phyloP scores from a whole-genome alignment of 768 basidiomycete genomes.

The Boletus rubroflammeus region DNA sequence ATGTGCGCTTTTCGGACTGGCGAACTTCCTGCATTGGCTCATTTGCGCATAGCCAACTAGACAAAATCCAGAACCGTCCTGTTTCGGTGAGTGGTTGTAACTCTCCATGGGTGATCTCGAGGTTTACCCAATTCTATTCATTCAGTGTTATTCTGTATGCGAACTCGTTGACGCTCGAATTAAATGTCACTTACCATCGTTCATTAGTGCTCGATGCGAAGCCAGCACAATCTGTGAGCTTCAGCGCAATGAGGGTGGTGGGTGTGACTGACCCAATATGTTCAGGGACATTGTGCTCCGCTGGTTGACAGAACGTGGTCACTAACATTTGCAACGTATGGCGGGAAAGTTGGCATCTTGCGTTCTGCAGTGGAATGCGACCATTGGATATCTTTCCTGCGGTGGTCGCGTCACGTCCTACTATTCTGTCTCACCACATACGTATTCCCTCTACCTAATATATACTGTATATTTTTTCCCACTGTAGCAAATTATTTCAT shows the following conservation, averaged over 20 bases:
- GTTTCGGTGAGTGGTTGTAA: constrained; percentile 66
- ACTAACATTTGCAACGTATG: constrained; percentile 35
- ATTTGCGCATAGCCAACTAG: constrained; percentile 43
- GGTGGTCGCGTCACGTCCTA: background rate
- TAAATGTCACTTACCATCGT: background rate
- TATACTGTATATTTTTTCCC: background rate
- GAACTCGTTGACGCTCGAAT: background rate
- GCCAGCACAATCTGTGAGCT: constrained; percentile 84
- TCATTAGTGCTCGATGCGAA: constrained; percentile 90
- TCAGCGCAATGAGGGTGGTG: background rate
- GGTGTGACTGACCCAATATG: background rate
- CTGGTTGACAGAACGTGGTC: constrained; percentile 78
- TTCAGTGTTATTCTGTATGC: constrained; percentile 76
- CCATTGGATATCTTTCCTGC: background rate
- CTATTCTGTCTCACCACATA: background rate
- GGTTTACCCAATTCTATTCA: background rate
- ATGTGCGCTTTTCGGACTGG: constrained; percentile 18
- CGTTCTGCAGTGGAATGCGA: background rate
- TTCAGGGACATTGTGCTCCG: constrained; percentile 79
- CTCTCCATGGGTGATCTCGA: background rate
- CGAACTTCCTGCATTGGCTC: constrained; percentile 24
- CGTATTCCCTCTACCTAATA: background rate
- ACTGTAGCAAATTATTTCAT: background rate
- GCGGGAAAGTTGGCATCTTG: background rate
- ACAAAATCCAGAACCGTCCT: constrained; percentile 74